Evolutionary conservation across 1,284 basidiomycete genomes (phyloP).

Genomic region (Fistulina hepatica): DNA sequence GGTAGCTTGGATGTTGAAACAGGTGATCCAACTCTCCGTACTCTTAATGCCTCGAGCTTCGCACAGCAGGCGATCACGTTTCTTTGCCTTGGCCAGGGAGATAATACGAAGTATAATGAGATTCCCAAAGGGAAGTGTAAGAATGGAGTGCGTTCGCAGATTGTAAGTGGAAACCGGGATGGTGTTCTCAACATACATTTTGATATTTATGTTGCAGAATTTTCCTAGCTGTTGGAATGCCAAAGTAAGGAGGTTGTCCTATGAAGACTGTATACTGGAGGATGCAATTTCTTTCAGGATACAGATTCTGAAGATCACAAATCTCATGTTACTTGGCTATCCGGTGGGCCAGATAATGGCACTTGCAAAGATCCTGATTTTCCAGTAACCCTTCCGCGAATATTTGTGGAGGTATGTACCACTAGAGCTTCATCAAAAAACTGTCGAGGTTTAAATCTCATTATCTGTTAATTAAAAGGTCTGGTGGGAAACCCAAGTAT

Average conservation of each 20-base stretch:
- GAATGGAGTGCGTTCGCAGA: slow-evolving; percentile 31
- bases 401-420: slow-evolving; percentile 33
- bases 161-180: slow-evolving; percentile 18
- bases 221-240: slow-evolving; percentile 36
- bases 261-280: background rate
- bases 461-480: background rate
- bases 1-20: background rate
- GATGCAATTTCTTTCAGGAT: slow-evolving; percentile 21
- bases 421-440: too few species aligned
- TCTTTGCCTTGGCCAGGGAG: slow-evolving; percentile 30
- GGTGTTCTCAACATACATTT: background rate
- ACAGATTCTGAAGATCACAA: slow-evolving; percentile 40
- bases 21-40: slow-evolving; percentile 26
- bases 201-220: slow-evolving; percentile 14
- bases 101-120: slow-evolving; percentile 14
- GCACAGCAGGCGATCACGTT: slow-evolving; percentile 32
- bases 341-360: slow-evolving; percentile 32
- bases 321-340: slow-evolving; percentile 38
- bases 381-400: slow-evolving; percentile 31
- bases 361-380: slow-evolving; percentile 32
- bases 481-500: background rate
- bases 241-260: slow-evolving; percentile 10
- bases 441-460: background rate
- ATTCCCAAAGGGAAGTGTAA: slow-evolving; percentile 24
- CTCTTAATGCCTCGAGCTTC: slow-evolving; percentile 25